These are phyloP conservation scores for Dalechampia spathulata DNA, from an alignment of 441 rosid genomes.

Conservation along the genomic window DNA sequence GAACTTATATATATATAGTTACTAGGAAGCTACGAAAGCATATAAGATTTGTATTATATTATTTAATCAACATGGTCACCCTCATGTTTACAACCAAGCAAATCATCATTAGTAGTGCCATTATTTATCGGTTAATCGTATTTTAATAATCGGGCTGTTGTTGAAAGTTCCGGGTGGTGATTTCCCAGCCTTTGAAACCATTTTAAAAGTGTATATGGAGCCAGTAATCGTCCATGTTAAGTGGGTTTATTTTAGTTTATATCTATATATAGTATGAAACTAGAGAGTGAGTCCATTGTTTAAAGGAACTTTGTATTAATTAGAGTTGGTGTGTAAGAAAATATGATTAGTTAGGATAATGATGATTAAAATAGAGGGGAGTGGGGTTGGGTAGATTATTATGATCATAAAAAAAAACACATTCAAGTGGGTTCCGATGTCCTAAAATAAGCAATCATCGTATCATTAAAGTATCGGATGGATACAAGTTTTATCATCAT, in stretches of 20 bases:
- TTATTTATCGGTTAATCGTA: background rate
- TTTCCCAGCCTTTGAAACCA: too few relatives aligned
- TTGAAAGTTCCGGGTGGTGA: too few relatives aligned
- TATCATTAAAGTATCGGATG: background rate
- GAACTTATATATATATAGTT: slow-evolving; percentile 17
- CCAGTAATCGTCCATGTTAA: too few relatives aligned
- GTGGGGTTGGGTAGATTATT: slow-evolving; percentile 16
- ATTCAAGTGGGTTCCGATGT: slow-evolving; percentile 9
- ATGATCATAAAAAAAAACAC: background rate
- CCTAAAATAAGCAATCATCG: slow-evolving; percentile 3
- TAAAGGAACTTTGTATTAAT: too few relatives aligned
- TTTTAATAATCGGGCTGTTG: too few relatives aligned
- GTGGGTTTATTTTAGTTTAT: too few relatives aligned
- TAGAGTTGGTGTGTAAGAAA: too few relatives aligned
- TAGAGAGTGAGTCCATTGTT: too few relatives aligned
- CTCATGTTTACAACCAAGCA: slow-evolving; percentile 18
- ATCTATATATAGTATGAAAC: too few relatives aligned
- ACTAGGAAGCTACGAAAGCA: slow-evolving; percentile 15
- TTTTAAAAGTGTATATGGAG: too few relatives aligned
- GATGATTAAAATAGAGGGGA: background rate
- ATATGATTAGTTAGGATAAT: background rate
- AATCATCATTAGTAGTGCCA: slow-evolving; percentile 5
- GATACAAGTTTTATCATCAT: slow-evolving; percentile 22
- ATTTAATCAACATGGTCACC: background rate
- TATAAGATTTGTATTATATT: background rate